Evolutionary conservation across 2,329 filamentous ascomycete species (phyloP).

Genomic region (Venturiaceae sp.): DNA sequence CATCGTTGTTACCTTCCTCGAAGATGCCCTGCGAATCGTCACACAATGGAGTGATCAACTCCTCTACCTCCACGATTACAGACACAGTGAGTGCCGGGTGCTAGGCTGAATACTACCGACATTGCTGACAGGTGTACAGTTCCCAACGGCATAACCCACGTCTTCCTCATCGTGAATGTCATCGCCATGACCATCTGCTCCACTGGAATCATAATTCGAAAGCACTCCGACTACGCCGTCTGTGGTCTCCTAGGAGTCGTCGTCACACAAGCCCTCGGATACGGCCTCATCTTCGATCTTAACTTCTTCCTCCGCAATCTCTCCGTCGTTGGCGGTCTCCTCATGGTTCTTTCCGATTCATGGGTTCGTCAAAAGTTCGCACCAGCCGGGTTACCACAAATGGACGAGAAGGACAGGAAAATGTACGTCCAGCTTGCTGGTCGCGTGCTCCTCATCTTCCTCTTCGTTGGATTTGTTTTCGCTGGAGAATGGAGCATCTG

Average conservation of each 20-base stretch:
- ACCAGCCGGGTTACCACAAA: constrained; percentile 82
- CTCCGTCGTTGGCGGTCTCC: constrained; percentile 88
- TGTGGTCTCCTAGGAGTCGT: constrained; percentile 84
- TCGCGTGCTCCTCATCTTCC: constrained; percentile 89
- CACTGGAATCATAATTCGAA: constrained; percentile 78
- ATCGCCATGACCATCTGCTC: constrained; percentile 79
- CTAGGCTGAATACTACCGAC: neutral
- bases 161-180: constrained; percentile 88
- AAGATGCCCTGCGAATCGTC: constrained; percentile 90
- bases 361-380: constrained; percentile 98
- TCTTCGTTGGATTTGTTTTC: constrained; percentile 95
- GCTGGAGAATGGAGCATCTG: constrained; percentile 87
- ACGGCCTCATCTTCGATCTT: constrained; percentile 95
- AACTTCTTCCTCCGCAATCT: constrained; percentile 99
- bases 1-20: constrained; percentile 96
- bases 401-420: constrained; percentile 99
- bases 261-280: constrained; percentile 86
- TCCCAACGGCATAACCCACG: constrained; percentile 75
- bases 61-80: constrained; percentile 83
- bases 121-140: constrained; percentile 45
- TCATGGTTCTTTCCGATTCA: constrained; percentile 97
- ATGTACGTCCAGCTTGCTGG: constrained; percentile 99
- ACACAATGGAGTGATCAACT: constrained; percentile 98
- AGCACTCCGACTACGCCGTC: constrained; percentile 88
- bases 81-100: constrained; percentile 61